Conservation (phyloP, 2,329 filamentous ascomycete species). For the Aspergillus flavus region DNA sequence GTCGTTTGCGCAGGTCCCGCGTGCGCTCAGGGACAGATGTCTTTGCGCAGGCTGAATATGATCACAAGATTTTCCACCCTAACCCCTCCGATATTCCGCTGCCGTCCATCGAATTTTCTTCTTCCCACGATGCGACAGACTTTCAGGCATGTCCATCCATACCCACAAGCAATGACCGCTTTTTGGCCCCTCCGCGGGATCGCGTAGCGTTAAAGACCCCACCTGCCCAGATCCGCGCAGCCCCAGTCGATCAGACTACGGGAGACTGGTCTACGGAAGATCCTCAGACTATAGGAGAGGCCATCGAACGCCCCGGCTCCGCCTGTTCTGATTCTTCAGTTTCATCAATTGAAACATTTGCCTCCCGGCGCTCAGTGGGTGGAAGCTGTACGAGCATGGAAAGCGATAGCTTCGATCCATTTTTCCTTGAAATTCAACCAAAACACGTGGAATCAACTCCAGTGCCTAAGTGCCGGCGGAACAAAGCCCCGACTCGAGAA, state of each 20-base stretch:
- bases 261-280: constrained; percentile 37
- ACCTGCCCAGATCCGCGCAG: constrained; percentile 47
- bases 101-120: constrained; percentile 47
- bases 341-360: constrained; percentile 60
- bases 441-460: constrained; percentile 44
- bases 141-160: constrained; percentile 26
- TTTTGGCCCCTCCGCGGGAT: constrained; percentile 43
- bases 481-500: constrained; percentile 28
- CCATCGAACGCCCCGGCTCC: constrained; percentile 59
- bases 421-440: constrained; percentile 46
- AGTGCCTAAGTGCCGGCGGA: constrained; percentile 32
- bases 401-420: constrained; percentile 60
- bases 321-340: constrained; percentile 65
- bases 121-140: constrained; percentile 30
- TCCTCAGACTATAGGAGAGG: constrained; percentile 39
- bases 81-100: constrained; percentile 42
- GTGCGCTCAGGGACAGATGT: constrained; percentile 42
- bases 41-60: constrained; percentile 36
- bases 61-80: constrained; percentile 36
- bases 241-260: constrained; percentile 33
- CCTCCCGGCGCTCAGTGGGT: constrained; percentile 59
- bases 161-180: constrained; percentile 34
- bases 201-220: constrained; percentile 47
- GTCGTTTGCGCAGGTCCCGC: constrained; percentile 43
- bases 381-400: constrained; percentile 65